Evolutionary conservation across 176 grass and related monocot species (phyloP).

Genomic region (Lolium rigidum): DNA sequence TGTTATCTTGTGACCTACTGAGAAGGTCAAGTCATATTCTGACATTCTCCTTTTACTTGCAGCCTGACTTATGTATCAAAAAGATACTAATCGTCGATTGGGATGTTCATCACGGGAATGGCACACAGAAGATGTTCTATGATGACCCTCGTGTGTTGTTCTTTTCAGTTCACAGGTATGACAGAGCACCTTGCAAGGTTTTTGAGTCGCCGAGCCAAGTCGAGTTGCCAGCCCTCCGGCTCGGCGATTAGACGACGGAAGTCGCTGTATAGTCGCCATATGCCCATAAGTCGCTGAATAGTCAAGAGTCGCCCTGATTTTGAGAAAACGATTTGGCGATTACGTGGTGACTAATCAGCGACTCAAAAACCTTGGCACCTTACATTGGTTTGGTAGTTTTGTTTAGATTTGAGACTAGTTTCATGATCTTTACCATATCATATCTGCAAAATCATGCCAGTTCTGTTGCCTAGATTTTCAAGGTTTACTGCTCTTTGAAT

Average conservation of each 20-base stretch:
- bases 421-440: slow-evolving; percentile 26
- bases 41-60: slow-evolving; percentile 34
- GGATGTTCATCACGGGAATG: slow-evolving; percentile 99
- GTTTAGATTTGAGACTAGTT: slow-evolving; percentile 14
- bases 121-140: slow-evolving; percentile 94
- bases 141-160: slow-evolving; percentile 84
- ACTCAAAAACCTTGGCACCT: not conserved
- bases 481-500: slow-evolving; percentile 14
- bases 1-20: slow-evolving; percentile 1
- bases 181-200: not conserved
- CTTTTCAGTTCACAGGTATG: slow-evolving; percentile 97
- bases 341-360: too few relatives aligned
- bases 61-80: slow-evolving; percentile 90
- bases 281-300: not conserved
- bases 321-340: too few relatives aligned
- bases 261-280: too few relatives aligned
- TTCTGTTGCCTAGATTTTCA: slow-evolving; percentile 24
- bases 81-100: slow-evolving; percentile 99
- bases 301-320: not conserved
- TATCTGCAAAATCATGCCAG: not conserved
- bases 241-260: not conserved
- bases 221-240: not conserved
- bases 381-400: slow-evolving; percentile 34
- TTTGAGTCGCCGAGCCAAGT: not conserved
- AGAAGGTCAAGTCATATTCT: not conserved